Evolutionary conservation across 805 yeast genomes (phyloP), one percentile per base, ranked within the genome.

Genomic region (Kodamaea leandrae): DNA sequence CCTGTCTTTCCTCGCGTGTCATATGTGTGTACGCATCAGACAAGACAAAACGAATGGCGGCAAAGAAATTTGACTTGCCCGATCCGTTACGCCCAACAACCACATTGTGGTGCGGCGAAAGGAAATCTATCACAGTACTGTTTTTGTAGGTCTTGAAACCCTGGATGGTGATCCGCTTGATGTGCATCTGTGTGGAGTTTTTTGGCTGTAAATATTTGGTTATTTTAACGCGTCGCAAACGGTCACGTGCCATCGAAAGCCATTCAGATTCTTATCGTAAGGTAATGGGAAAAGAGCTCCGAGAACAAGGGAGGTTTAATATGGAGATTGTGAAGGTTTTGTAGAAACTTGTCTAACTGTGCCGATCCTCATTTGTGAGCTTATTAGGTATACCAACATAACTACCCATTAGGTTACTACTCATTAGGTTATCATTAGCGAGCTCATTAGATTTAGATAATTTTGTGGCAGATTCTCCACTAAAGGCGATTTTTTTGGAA

Each of bases 81-180:
- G 96, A 86, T n/a, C 97, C 97, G 63, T 90, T 90, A 37, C 96
- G 68, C 2, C 97, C 97, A 23, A 90, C 71, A 6, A 60, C 88
- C 15, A 91, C 95, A 63, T 91, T 91, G 55, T 83, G 84, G 41
- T 79, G 78, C 0, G 95, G 91, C 1, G 95, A 83, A 23, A 93
- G 68, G 12, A 78, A 71, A 30, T 85, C 93, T 9, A 90, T 77
- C 3, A 79, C 74, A 0, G 96, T 86, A 29, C 87, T 81, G 53
- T 86, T 83, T 63, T 85, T 84, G 60, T 89, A 91, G 47, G 98
- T 89, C 64, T 88, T 89, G 70, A 91, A 91, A 25, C 98, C 98
- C 58, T 88, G 95, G 41, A 91, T 85, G 8, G 78, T 74, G 33
- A 91, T 86, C 58, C 71, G 57, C 46, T 66, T 68, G 52, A 69